Evolutionary conservation across 345 rosid genomes (phyloP).

Genomic region (Syzygium jambos): DNA sequence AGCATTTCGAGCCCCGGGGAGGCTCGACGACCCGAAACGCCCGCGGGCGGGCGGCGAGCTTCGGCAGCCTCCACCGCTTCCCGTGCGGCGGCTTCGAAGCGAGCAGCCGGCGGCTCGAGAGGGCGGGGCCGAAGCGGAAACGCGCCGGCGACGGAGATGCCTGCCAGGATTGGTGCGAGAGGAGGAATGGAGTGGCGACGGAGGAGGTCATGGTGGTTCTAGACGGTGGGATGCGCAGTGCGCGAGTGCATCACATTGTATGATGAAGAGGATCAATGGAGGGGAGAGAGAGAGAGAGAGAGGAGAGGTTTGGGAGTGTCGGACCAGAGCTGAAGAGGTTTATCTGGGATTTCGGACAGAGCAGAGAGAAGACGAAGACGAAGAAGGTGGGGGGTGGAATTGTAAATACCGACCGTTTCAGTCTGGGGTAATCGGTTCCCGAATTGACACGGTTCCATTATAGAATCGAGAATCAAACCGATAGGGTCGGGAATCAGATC

Average conservation of each 20-base stretch:
- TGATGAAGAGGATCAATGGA: neutral
- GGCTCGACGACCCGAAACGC: neutral
- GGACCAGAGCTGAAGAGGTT: neutral
- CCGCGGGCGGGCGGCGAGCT: neutral
- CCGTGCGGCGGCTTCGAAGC: neutral
- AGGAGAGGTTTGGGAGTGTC: neutral
- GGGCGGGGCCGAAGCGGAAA: constrained; percentile 15
- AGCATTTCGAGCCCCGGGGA: neutral
- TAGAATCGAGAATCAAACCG: too few species aligned
- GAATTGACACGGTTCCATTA: too few species aligned
- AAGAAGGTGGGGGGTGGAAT: neutral
- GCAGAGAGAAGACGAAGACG: neutral
- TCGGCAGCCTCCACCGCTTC: neutral
- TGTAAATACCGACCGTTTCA: neutral
- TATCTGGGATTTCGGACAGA: constrained; percentile 6
- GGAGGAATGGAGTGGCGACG: neutral
- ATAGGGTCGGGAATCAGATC: too few species aligned
- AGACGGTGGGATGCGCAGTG: neutral
- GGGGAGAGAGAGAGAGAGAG: neutral
- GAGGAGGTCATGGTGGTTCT: neutral
- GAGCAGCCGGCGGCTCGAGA: neutral
- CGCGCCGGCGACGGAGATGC: constrained; percentile 19
- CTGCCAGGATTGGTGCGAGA: neutral
- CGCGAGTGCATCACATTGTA: neutral
- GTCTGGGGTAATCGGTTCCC: too few species aligned